Conservation (phyloP, 805 yeast genomes). For the Crinitomyces ghanaensis region DNA sequence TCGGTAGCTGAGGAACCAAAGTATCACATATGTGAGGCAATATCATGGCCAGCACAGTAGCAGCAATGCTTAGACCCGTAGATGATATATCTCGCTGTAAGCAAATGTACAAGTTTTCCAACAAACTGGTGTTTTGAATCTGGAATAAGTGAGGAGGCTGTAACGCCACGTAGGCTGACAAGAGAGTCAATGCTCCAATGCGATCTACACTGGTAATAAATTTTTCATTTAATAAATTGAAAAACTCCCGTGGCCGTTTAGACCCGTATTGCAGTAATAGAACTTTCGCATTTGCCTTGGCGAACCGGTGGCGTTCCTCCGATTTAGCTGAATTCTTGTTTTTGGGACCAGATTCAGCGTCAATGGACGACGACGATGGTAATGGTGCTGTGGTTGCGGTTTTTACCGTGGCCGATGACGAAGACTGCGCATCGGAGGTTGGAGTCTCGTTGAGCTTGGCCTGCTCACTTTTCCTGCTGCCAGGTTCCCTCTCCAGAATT, state of each 20-base stretch:
- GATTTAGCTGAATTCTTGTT: constrained; percentile 11
- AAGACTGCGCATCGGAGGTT: neutral
- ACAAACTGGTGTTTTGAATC: constrained; percentile 29
- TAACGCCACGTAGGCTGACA: constrained; percentile 29
- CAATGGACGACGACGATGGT: neutral
- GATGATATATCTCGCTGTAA: constrained; percentile 33
- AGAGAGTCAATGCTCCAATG: constrained; percentile 29
- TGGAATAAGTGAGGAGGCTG: constrained; percentile 23
- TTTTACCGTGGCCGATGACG: neutral
- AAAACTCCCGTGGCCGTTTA: constrained; percentile 29
- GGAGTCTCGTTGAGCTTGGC: constrained; percentile 4
- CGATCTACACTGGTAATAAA: constrained; percentile 29
- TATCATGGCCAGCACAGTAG: constrained; percentile 31
- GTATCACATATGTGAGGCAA: constrained; percentile 34
- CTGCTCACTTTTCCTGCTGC: no score
- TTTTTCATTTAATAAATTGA: constrained; percentile 28
- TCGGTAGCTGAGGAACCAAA: constrained; percentile 27
- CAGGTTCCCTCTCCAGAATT: constrained; percentile 1
- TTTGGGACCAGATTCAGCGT: constrained; percentile 21
- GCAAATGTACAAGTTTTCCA: constrained; percentile 29
- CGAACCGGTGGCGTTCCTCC: constrained; percentile 40
- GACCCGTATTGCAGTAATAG: constrained; percentile 35
- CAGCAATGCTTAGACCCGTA: constrained; percentile 28
- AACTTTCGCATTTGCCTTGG: constrained; percentile 32
- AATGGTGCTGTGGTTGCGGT: no score